Evolutionary conservation across 768 basidiomycete genomes (phyloP), one percentile per base, ranked within the genome.

Genomic region (Rossbeevera mucosa): DNA sequence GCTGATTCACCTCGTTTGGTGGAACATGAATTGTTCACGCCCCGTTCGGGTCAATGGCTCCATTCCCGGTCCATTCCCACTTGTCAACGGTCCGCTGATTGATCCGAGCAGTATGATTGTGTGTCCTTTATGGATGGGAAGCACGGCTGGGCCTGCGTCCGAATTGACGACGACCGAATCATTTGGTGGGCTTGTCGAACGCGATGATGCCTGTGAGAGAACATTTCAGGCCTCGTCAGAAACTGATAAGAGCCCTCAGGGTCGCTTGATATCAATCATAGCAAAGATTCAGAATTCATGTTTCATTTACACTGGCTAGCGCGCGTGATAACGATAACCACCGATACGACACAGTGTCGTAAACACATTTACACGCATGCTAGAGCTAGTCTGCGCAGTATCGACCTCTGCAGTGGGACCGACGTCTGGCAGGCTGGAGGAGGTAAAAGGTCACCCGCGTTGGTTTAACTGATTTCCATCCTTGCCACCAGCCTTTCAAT

Each of bases 401-500:
- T 40, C 53, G 56, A 0, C 80, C 81, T 80, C 79, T 1, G 78
- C 79, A 2, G 72, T 80, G 0, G 81, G 81, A 0, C 81, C 80
- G 16, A 82, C 59, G 31, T 82, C 77, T 2, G 82, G 61, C 20
- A 82, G 65, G 55, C 79, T 80, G 47, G 16, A 18, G 9, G 14
- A 12, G 7, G 28, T 60, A 21, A 46, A 48, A 7, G 33, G 44
- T 22, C 14, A 36, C 38, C 22, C 6, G 25, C 41, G 22, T 2
- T 2, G 7, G 59, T 77, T 59, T 56, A 80, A 80, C 80, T 75
- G 83, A 59, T 84, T 82, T 12, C 83, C 82, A 53, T 80, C 80
- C 70, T 83, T 83, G 25, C 80, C 25, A 80, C 75, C 47, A 82
- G 58, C 0, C 72, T 78, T 46, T 76, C 78, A 3, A 83, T 64